Conservation (phyloP, 2,329 filamentous ascomycete species). For the Apiospora sp. region DNA sequence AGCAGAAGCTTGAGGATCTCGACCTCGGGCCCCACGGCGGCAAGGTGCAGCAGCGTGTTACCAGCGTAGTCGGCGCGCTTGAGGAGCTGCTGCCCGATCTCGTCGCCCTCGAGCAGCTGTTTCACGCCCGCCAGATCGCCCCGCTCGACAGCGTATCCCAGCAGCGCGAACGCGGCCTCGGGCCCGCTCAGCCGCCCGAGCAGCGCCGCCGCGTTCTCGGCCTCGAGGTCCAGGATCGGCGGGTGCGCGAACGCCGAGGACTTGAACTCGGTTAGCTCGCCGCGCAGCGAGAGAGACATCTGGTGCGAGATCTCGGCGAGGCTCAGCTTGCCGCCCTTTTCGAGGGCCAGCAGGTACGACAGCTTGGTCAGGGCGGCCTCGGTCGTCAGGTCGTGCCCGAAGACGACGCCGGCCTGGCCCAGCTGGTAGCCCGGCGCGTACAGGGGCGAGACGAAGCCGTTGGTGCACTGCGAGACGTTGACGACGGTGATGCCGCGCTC, state of each 20-base stretch:
- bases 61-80: constrained; percentile 83
- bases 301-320: constrained; percentile 70
- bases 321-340: constrained; percentile 50
- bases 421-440: constrained; percentile 81
- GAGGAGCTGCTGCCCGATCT: constrained; percentile 66
- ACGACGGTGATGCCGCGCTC: constrained; percentile 84
- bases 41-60: constrained; percentile 73
- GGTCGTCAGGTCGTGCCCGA: constrained; percentile 87
- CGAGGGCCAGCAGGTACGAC: constrained; percentile 79
- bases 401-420: constrained; percentile 84
- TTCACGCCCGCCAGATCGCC: constrained; percentile 72
- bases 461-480: constrained; percentile 89
- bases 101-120: constrained; percentile 72
- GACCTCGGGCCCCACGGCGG: constrained; percentile 59
- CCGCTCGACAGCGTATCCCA: constrained; percentile 81
- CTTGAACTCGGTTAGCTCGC: constrained; percentile 83
- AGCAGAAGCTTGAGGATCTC: constrained; percentile 68
- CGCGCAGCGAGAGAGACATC: constrained; percentile 80
- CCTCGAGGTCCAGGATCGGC: constrained; percentile 55
- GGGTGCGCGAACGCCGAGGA: constrained; percentile 81
- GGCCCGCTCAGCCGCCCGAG: constrained; percentile 58
- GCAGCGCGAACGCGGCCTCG: constrained; percentile 74
- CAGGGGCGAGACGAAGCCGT: constrained; percentile 78
- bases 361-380: constrained; percentile 93
- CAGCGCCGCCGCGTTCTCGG: constrained; percentile 46